Percentiles rank a stretch among this genome's conserved stretches.
Conservation (phyloP, 140 eudicot species). For the Bidens hawaiensis region DNA sequence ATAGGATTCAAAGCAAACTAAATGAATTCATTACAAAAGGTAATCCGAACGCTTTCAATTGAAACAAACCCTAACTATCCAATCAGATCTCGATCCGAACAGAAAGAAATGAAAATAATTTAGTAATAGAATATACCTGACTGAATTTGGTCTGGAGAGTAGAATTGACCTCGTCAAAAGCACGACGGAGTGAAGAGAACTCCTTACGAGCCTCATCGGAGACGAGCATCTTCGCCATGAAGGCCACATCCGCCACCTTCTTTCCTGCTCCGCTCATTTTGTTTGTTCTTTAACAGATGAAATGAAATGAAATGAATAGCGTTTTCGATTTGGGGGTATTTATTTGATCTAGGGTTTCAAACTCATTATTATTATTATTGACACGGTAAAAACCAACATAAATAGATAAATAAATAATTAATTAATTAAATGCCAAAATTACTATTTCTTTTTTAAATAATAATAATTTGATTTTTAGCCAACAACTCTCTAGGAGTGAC, state of each 20-base stretch:
- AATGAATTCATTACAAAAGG: not conserved
- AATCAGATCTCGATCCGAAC: not conserved
- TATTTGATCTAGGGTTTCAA: slow-evolving; percentile 24
- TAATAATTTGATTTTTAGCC: too few relatives aligned
- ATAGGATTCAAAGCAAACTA: not conserved
- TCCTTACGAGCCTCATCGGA: slow-evolving; percentile 94
- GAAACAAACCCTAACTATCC: not conserved
- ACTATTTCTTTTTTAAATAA: too few relatives aligned
- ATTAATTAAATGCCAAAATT: too few relatives aligned
- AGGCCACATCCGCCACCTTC: slow-evolving; percentile 90
- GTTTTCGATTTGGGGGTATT: slow-evolving; percentile 6
- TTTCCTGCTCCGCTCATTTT: slow-evolving; percentile 87
- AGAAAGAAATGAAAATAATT: not conserved
- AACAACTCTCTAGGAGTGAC: too few relatives aligned
- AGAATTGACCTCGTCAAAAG: slow-evolving; percentile 81
- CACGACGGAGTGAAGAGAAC: slow-evolving; percentile 80
- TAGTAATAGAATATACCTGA: slow-evolving; percentile 63
- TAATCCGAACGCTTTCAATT: not conserved
- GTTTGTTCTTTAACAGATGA: too few relatives aligned
- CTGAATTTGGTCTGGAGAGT: slow-evolving; percentile 83
- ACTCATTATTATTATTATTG: too few relatives aligned
- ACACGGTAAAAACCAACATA: too few relatives aligned
- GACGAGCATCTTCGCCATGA: slow-evolving; percentile 84
- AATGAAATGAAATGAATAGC: too few relatives aligned
- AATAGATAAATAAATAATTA: too few relatives aligned